phyloP scores from a whole-genome alignment of 306 rosid genomes.

The Malus asiatica region DNA sequence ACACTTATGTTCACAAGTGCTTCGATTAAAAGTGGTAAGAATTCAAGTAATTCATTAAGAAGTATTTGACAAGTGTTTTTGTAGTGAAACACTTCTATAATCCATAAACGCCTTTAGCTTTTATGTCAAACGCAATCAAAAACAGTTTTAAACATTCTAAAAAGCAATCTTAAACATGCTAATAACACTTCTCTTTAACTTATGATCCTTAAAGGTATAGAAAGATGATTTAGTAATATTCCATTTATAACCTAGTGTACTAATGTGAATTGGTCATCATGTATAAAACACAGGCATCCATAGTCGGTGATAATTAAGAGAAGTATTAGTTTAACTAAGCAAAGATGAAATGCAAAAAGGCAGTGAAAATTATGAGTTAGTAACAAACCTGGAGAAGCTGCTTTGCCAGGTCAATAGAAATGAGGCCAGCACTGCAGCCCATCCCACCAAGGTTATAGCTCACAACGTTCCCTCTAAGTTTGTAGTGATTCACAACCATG shows the following conservation, averaged over 20 bases:
- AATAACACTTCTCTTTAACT: too few relatives aligned
- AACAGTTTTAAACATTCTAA: neutral
- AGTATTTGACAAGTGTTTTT: neutral
- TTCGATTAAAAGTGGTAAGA: too few relatives aligned
- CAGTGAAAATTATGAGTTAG: neutral
- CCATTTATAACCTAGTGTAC: neutral
- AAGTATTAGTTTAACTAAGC: neutral
- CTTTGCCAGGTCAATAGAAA: slow-evolving; percentile 88
- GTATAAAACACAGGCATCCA: neutral
- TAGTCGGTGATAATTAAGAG: neutral
- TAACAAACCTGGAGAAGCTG: slow-evolving; percentile 75
- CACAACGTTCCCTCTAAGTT: slow-evolving; percentile 58
- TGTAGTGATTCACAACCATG: slow-evolving; percentile 84
- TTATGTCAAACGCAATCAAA: neutral
- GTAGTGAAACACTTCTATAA: too few relatives aligned
- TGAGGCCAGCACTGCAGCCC: slow-evolving; percentile 99
- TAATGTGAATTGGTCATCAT: neutral
- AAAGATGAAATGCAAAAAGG: neutral
- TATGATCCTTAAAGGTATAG: too few relatives aligned
- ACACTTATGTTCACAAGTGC: too few relatives aligned
- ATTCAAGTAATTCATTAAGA: neutral
- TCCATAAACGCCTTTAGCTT: neutral
- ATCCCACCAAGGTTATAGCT: slow-evolving; percentile 89
- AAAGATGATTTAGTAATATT: neutral
- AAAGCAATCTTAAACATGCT: too few relatives aligned